Conservation (phyloP, 768 basidiomycete species). For the Boletus pseudopeckii region DNA sequence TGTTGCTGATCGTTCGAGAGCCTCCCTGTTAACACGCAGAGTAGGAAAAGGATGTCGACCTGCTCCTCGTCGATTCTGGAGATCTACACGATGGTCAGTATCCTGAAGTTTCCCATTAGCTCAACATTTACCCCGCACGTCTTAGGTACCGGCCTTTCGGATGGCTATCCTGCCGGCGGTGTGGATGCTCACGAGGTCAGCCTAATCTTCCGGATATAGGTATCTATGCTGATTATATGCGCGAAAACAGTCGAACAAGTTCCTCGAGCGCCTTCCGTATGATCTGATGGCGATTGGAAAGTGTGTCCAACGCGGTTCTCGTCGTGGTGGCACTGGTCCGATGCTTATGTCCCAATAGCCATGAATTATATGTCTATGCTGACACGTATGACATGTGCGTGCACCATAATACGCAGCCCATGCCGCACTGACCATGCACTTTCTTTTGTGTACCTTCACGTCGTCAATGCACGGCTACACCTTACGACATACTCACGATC, state of each 20-base stretch:
- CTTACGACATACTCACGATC: not conserved
- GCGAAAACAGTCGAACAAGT: constrained; percentile 59
- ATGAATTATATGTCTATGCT: constrained; percentile 76
- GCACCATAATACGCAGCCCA: not conserved
- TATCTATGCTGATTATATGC: not conserved
- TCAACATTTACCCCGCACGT: constrained; percentile 2
- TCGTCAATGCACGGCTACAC: not conserved
- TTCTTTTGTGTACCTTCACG: not conserved
- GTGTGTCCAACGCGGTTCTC: constrained; percentile 36
- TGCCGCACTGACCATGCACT: constrained; percentile 3
- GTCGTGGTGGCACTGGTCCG: too few species aligned
- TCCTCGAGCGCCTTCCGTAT: constrained; percentile 70
- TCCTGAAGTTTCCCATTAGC: not conserved
- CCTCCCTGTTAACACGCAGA: not conserved
- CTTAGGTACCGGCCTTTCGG: constrained; percentile 72
- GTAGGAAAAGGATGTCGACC: constrained; percentile 70
- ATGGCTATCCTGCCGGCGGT: constrained; percentile 67
- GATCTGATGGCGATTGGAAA: constrained; percentile 86
- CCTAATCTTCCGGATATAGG: not conserved
- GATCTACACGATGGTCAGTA: constrained; percentile 64
- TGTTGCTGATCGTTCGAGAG: not conserved
- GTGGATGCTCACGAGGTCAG: constrained; percentile 70
- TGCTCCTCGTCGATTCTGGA: constrained; percentile 80
- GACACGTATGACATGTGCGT: constrained; percentile 63
- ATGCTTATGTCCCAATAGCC: constrained; percentile 39